Percentiles rank a stretch among this genome's conserved stretches.
phyloP scores from a whole-genome alignment of 345 rosid species.

The Salix viminalis region DNA sequence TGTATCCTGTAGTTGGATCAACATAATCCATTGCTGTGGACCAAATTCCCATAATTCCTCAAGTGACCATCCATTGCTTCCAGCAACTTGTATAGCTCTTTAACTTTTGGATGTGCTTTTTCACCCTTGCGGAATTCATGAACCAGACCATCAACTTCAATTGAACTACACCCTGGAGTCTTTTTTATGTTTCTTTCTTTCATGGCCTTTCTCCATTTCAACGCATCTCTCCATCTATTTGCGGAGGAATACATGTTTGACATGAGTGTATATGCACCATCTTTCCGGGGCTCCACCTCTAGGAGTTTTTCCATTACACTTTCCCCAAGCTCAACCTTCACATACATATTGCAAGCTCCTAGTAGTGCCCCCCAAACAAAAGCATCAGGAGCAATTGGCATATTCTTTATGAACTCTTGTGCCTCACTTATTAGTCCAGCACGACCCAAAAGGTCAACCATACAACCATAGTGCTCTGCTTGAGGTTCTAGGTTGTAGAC shows the following conservation, averaged over 20 bases:
- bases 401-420: slow-evolving; percentile 34
- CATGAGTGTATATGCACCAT: slow-evolving; percentile 47
- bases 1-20: not conserved
- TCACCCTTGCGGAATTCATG: slow-evolving; percentile 53
- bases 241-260: slow-evolving; percentile 51
- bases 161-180: slow-evolving; percentile 52
- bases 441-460: slow-evolving; percentile 59
- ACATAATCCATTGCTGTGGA: not conserved
- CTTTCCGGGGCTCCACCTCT: slow-evolving; percentile 35
- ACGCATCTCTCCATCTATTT: slow-evolving; percentile 47
- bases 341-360: slow-evolving; percentile 45
- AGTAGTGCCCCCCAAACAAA: slow-evolving; percentile 54
- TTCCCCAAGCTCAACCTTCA: slow-evolving; percentile 48
- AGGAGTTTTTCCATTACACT: slow-evolving; percentile 31
- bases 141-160: slow-evolving; percentile 45
- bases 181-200: slow-evolving; percentile 42
- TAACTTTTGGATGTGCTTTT: slow-evolving; percentile 37
- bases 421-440: slow-evolving; percentile 44
- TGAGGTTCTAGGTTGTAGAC: slow-evolving; percentile 46
- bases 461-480: slow-evolving; percentile 50
- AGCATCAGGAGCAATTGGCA: slow-evolving; percentile 48
- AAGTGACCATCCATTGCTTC: slow-evolving; percentile 1
- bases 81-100: slow-evolving; percentile 29
- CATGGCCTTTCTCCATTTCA: slow-evolving; percentile 43
- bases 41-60: not conserved